Conservation (phyloP, 192 early-diverging fungal species). For the Obelidium mucronatum region DNA sequence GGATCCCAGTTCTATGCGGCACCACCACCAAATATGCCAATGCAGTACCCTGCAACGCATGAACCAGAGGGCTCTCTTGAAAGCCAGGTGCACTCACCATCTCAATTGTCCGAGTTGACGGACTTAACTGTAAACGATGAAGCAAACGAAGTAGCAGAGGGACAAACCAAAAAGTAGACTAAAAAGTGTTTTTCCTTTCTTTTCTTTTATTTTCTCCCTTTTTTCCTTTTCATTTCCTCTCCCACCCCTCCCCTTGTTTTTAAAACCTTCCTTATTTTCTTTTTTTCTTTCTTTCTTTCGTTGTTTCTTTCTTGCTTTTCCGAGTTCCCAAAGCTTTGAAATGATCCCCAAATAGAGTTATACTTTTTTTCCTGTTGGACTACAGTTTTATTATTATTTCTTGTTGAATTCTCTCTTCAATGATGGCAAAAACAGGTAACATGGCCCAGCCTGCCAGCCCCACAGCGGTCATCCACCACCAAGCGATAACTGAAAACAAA, state of each 20-base stretch:
- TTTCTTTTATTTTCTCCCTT: not conserved
- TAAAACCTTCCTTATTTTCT: not conserved
- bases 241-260: not conserved
- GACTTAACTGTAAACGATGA: conserved; percentile 9
- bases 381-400: no score
- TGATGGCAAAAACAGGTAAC: not conserved
- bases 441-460: not conserved
- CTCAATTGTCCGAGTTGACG: not conserved
- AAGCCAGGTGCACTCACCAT: not conserved
- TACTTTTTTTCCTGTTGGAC: no score
- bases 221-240: not conserved
- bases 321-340: no score
- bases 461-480: not conserved
- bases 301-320: no score
- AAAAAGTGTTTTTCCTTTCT: not conserved
- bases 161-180: no score
- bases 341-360: no score
- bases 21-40: not conserved
- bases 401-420: no score
- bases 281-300: not conserved
- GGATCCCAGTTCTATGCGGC: conserved; percentile 16
- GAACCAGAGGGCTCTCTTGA: no score
- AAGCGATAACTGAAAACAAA: not conserved
- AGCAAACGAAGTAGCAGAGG: not conserved
- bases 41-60: not conserved